Evolutionary conservation across 805 yeast genomes (phyloP).

Genomic region (Clavispora carvajalis): DNA sequence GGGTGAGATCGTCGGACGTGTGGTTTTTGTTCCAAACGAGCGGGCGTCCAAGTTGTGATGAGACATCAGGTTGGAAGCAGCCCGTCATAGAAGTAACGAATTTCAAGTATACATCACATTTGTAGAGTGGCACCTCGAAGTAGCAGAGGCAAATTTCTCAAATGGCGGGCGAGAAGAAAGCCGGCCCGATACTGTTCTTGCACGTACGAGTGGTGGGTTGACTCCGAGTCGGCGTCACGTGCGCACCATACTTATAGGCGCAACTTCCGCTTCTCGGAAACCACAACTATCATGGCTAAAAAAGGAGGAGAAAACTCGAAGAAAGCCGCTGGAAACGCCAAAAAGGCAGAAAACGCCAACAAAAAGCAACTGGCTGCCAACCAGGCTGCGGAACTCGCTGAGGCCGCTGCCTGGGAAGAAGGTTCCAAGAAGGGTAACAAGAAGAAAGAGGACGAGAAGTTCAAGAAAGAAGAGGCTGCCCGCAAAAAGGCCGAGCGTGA

Average conservation of each 20-base stretch:
- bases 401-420: slow-evolving; percentile 62
- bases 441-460: slow-evolving; percentile 65
- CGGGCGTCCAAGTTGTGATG: slow-evolving; percentile 6
- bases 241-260: background rate
- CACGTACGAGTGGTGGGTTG: background rate
- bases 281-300: slow-evolving; percentile 16
- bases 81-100: no score
- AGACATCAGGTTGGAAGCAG: no score
- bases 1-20: slow-evolving; percentile 39
- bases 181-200: no score
- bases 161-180: no score
- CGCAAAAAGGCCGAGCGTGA: slow-evolving; percentile 82
- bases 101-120: no score
- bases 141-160: no score
- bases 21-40: slow-evolving; percentile 25
- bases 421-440: slow-evolving; percentile 66
- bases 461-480: slow-evolving; percentile 70
- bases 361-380: slow-evolving; percentile 51
- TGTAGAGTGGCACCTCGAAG: no score
- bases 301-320: slow-evolving; percentile 43
- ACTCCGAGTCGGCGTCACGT: background rate
- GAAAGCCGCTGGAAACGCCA: slow-evolving; percentile 61
- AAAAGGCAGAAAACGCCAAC: slow-evolving; percentile 60
- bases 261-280: background rate
- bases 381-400: slow-evolving; percentile 44